Evolutionary conservation across 192 early-diverging fungal species (phyloP).

Genomic region (Umbelopsis sp.): DNA sequence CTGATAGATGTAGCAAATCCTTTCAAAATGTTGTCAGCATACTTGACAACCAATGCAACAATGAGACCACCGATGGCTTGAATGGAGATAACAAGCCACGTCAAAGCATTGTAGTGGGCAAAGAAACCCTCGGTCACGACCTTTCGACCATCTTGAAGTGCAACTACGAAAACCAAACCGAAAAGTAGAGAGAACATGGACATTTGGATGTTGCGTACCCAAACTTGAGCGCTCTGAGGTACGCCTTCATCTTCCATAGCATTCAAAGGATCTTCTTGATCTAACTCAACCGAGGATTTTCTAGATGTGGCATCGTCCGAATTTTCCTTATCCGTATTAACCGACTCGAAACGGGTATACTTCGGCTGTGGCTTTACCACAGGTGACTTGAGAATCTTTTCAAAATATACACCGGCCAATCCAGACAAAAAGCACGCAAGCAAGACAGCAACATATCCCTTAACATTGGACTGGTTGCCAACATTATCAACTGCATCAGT

Average conservation of each 20-base stretch:
- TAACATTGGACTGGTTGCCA: conserved; percentile 36
- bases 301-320: conserved; percentile 5
- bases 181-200: conserved; percentile 81
- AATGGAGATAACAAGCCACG: conserved; percentile 78
- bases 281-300: conserved; percentile 7
- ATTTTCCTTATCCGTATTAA: conserved; percentile 13
- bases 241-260: conserved; percentile 19
- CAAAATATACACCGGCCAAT: conserved; percentile 97
- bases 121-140: conserved; percentile 82
- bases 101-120: conserved; percentile 84
- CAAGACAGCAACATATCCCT: conserved; percentile 67
- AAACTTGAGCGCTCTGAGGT: conserved; percentile 51
- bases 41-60: conserved; percentile 96
- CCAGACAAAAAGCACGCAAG: conserved; percentile 91
- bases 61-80: conserved; percentile 94
- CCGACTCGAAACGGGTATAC: conserved; percentile 24
- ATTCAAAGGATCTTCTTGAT: conserved; percentile 23
- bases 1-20: conserved; percentile 98
- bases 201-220: conserved; percentile 93
- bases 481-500: conserved; percentile 9
- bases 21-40: conserved; percentile 98
- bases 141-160: conserved; percentile 77
- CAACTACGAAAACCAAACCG: conserved; percentile 79
- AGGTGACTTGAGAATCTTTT: conserved; percentile 92
- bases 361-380: conserved; percentile 17